These are phyloP conservation scores for Ceratobasidium sp. DNA, from an alignment of 1,284 basidiomycete genomes.

Conservation along the genomic window DNA sequence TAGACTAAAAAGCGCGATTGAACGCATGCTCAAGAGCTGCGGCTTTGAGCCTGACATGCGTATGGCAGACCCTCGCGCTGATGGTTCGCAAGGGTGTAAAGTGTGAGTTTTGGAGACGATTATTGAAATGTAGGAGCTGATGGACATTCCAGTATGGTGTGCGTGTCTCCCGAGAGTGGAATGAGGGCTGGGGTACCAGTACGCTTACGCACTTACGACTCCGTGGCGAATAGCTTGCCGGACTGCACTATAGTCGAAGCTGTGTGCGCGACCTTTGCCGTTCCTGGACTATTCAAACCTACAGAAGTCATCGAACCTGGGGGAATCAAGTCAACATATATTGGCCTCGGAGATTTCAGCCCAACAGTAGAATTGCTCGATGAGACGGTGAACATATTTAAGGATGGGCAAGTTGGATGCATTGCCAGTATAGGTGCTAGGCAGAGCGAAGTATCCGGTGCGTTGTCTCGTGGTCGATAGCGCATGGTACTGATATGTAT, in stretches of 20 bases:
- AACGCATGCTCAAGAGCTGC: not conserved
- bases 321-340: not conserved
- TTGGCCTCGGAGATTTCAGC: not conserved
- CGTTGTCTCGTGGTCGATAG: not conserved
- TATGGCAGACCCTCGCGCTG: not conserved
- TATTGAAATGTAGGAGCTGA: not conserved
- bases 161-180: not conserved
- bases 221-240: not conserved
- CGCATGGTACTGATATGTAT: not conserved
- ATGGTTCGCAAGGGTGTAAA: not conserved
- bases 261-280: not conserved
- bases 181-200: not conserved
- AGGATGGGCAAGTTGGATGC: not conserved
- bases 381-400: not conserved
- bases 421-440: not conserved
- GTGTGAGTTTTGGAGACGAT: not conserved
- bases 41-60: not conserved
- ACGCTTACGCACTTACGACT: not conserved
- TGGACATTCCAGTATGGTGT: not conserved
- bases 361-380: not conserved
- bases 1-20: not conserved
- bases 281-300: conserved; percentile 9
- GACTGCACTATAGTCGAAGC: conserved; percentile 16
- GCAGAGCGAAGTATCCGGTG: not conserved
- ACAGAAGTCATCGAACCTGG: not conserved